Conservation (phyloP, 2,329 filamentous ascomycete genomes). For the Hypoxylon sp. region DNA sequence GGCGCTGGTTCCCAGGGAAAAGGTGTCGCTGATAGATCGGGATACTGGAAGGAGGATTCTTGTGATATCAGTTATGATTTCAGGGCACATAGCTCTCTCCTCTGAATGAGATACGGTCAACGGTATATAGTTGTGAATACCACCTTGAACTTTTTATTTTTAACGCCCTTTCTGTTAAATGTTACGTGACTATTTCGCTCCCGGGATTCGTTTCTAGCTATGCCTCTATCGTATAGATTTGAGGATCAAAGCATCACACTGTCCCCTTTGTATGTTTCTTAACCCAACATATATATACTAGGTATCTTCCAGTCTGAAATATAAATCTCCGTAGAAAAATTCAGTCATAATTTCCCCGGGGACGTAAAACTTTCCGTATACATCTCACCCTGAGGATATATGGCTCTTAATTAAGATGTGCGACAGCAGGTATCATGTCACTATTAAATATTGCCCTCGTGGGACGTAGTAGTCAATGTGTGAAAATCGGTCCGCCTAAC, state of each 20-base stretch:
- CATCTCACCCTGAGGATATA: not conserved
- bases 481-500: not conserved
- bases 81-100: slow-evolving; percentile 11
- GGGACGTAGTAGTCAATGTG: not conserved
- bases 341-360: not conserved
- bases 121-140: slow-evolving; percentile 7
- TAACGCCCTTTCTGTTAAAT: not conserved
- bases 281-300: not conserved
- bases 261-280: not conserved
- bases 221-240: not conserved
- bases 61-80: slow-evolving; percentile 10
- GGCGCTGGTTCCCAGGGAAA: slow-evolving; percentile 2
- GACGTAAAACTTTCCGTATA: not conserved
- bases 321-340: too few species aligned
- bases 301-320: not conserved
- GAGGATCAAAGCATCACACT: not conserved
- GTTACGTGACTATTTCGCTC: not conserved
- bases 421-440: not conserved
- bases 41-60: slow-evolving; percentile 2
- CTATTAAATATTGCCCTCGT: not conserved
- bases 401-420: not conserved
- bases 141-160: not conserved
- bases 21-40: slow-evolving; percentile 10
- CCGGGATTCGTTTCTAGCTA: not conserved
- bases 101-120: slow-evolving; percentile 18